Base-by-base conservation (phyloP, 371 early-diverging fungal species). In the Encephalitozoon romaleae region DNA sequence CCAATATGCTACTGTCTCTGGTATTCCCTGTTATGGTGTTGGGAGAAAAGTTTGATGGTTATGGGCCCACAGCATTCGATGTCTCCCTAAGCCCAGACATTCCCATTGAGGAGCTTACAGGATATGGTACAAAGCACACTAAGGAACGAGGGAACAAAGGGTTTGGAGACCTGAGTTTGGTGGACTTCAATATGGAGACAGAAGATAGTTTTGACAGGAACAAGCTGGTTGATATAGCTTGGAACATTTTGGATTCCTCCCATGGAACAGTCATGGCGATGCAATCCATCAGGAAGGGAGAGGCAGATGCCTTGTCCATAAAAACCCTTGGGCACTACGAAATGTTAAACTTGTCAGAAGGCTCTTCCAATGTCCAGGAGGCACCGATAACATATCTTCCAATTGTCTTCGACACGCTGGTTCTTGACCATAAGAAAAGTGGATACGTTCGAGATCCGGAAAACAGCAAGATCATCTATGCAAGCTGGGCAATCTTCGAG, bases 261-360 rank as follows among this genome's bases (percentile, higher is more conserved):
- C 77, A 77, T 72, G 52, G 47, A 23, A 21, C 78, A 5, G 30
- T 77, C 38, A 41, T 77, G 38, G 25, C 66, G 4, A 34, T 77
- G n/a, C 78, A 77, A 28, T 65, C 34, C 2, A 52, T 71, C 47
- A 51, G 32, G 28, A 30, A 52, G 53, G 41, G 43, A 0, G 41
- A 59, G 43, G 11, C 67, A 0, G 52, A 38, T 11, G 49, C 32
- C 2, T 12, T 77, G 25, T 4, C n/a, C 4, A 72, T 23, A 26
- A 34, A 32, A 26, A 5, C 43, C 2, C 38, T 45, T 32, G 42
- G 53, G 0, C 78, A 77, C 52, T 77, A 77, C 30, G 72, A 54
- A 51, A 43, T 72, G 18, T n/a, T 67, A 28, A 51, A 47, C 49
- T n/a, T 8, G 5, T 55, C 39, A 11, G 53, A 54, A 15, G 59